phyloP scores from a whole-genome alignment of 345 rosid genomes.

The Citrus cavaleriei region DNA sequence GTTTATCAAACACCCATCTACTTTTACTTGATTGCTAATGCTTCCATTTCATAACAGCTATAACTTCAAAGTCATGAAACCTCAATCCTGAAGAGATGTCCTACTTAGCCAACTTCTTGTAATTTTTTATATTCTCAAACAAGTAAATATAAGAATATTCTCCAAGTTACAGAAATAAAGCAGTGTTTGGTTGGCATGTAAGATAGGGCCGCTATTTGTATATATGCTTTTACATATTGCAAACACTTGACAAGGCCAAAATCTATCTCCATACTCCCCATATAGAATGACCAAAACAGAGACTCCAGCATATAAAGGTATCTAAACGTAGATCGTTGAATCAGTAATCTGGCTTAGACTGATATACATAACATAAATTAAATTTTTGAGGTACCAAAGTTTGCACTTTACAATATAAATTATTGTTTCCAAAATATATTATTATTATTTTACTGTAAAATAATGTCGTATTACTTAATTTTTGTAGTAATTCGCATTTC shows the following conservation, averaged over 20 bases:
- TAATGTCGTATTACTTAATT: too few species aligned
- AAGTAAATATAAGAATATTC: neutral
- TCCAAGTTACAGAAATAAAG: neutral
- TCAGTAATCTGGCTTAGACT: neutral
- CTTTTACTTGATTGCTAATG: too few species aligned
- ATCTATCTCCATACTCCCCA: neutral
- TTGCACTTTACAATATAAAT: too few species aligned
- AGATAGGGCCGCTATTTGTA: too few species aligned
- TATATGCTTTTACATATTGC: too few species aligned
- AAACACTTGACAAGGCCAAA: neutral
- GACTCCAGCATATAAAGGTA: neutral
- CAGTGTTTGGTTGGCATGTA: neutral
- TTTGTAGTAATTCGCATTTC: too few species aligned
- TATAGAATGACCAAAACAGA: neutral
- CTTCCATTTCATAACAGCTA: too few species aligned
- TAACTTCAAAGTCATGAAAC: too few species aligned
- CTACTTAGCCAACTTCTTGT: neutral
- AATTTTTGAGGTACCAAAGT: too few species aligned
- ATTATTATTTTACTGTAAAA: too few species aligned
- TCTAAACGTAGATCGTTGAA: neutral
- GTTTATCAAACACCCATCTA: neutral
- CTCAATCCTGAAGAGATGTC: too few species aligned
- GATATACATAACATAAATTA: neutral
- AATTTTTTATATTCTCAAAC: neutral
- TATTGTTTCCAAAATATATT: too few species aligned